Conservation (phyloP, 108 stramenopile genomes). For the Cylindrotheca fusiformis region DNA sequence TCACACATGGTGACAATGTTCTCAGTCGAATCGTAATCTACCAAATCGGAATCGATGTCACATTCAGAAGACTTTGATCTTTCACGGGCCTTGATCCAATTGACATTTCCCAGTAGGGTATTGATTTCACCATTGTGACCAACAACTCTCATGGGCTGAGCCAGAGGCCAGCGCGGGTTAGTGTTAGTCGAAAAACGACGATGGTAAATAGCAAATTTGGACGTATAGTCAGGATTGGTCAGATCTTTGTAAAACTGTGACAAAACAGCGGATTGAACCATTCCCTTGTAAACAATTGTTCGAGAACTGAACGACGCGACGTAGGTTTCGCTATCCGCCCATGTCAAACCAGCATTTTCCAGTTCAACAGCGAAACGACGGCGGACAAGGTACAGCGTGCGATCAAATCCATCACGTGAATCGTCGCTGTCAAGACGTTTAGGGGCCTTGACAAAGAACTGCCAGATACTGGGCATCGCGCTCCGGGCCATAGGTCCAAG, state of each 20-base stretch:
- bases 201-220: slow-evolving; percentile 91
- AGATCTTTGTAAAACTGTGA: slow-evolving; percentile 89
- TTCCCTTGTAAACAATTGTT: slow-evolving; percentile 95
- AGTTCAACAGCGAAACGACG: slow-evolving; percentile 80
- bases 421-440: slow-evolving; percentile 58
- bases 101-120: slow-evolving; percentile 93
- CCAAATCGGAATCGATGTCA: slow-evolving; percentile 52
- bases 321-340: slow-evolving; percentile 82
- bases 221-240: slow-evolving; percentile 74
- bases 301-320: slow-evolving; percentile 80
- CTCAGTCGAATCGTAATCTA: slow-evolving; percentile 72
- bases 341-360: slow-evolving; percentile 51
- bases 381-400: slow-evolving; percentile 87
- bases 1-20: slow-evolving; percentile 85
- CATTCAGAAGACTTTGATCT: slow-evolving; percentile 51
- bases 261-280: slow-evolving; percentile 84
- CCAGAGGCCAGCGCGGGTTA: slow-evolving; percentile 91
- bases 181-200: slow-evolving; percentile 95
- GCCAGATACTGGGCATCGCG: slow-evolving; percentile 84
- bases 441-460: slow-evolving; percentile 92
- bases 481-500: slow-evolving; percentile 71
- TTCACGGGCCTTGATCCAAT: slow-evolving; percentile 95
- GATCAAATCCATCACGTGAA: slow-evolving; percentile 90
- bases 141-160: slow-evolving; percentile 93
- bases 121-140: slow-evolving; percentile 98